A percentile compares a stretch with the other conserved stretches of the same genome.
Conservation (phyloP, 1,139 yeast species). For the Groenewaldozyma sp. region DNA sequence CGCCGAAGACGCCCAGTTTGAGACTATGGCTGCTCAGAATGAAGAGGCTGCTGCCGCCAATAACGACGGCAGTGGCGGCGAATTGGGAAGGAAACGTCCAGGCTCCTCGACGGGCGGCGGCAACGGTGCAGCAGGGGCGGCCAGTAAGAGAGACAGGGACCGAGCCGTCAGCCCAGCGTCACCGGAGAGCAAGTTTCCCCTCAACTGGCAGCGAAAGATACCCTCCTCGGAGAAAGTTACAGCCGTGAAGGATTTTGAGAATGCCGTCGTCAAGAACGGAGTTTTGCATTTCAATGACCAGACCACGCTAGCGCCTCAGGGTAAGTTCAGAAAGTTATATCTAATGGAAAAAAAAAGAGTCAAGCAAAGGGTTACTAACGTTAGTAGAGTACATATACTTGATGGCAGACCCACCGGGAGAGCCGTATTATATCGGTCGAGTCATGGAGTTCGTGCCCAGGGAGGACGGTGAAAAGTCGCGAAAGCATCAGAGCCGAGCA, state of each 20-base stretch:
- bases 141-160: neutral
- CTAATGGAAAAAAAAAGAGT: neutral
- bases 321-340: conserved; percentile 14
- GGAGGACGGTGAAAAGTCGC: conserved; percentile 2
- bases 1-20: conserved; percentile 18
- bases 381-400: conserved; percentile 61
- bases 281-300: conserved; percentile 29
- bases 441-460: conserved; percentile 58
- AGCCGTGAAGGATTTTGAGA: conserved; percentile 32
- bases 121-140: neutral
- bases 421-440: conserved; percentile 84
- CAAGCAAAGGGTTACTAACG: neutral
- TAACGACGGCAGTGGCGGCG: neutral
- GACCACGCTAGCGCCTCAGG: conserved; percentile 25
- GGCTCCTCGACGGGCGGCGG: neutral
- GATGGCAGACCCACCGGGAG: conserved; percentile 91
- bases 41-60: neutral
- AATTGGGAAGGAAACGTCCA: conserved; percentile 2
- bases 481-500: neutral
- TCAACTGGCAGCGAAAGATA: conserved; percentile 30
- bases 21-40: neutral
- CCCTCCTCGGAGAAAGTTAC: conserved; percentile 22
- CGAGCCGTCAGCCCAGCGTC: neutral
- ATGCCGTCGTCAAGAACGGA: conserved; percentile 32
- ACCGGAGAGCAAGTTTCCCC: conserved; percentile 17